These are phyloP conservation scores for barley (Hordeum vulgare) DNA, from an alignment of 176 grass and related monocot species.

Conservation along the genomic window DNA sequence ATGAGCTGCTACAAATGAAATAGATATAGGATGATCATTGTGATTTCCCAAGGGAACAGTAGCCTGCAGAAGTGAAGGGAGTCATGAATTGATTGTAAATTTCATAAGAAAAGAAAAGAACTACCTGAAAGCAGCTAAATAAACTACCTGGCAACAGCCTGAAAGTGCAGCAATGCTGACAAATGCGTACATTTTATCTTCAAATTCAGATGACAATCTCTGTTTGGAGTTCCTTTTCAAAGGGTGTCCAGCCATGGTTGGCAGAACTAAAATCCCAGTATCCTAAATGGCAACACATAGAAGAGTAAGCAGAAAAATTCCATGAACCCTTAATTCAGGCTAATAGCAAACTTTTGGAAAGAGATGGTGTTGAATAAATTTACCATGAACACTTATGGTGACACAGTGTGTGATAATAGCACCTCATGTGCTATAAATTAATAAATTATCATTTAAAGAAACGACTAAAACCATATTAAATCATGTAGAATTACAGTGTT, in stretches of 20 bases:
- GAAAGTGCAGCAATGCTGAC: constrained; percentile 80
- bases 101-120: constrained; percentile 2
- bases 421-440: background rate
- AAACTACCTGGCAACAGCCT: constrained; percentile 86
- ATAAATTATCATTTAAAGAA: background rate
- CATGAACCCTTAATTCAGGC: background rate
- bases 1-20: constrained; percentile 86
- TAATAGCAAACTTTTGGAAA: constrained; percentile 8
- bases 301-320: constrained; percentile 8
- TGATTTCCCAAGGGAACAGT: constrained; percentile 72
- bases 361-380: background rate
- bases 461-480: background rate
- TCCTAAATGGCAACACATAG: constrained; percentile 49
- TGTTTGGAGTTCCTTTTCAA: constrained; percentile 67
- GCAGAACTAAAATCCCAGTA: constrained; percentile 83
- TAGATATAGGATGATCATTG: constrained; percentile 55
- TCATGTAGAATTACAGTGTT: background rate
- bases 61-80: constrained; percentile 52
- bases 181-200: constrained; percentile 67
- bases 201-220: constrained; percentile 60
- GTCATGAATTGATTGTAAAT: background rate
- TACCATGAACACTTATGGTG: background rate
- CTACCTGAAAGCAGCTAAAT: constrained; percentile 1
- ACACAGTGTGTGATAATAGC: background rate
- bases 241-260: constrained; percentile 76